Conservation (phyloP, 1,284 basidiomycete genomes). For the Fistulinella staudtii region DNA sequence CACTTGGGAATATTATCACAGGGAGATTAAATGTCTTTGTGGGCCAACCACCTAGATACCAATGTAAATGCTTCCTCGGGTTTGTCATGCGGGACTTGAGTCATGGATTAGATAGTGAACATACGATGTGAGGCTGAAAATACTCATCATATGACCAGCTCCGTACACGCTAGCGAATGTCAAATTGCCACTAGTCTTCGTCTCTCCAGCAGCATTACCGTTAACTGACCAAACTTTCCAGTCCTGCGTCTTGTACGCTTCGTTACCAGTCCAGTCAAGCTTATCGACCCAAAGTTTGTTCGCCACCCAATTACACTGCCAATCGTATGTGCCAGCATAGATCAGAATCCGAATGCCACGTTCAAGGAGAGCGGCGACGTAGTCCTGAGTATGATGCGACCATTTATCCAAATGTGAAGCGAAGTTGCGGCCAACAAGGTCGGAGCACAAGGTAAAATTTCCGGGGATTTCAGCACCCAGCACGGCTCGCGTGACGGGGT, state of each 20-base stretch:
- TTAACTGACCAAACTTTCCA: constrained; percentile 59
- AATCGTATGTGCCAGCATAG: constrained; percentile 77
- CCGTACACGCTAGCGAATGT: constrained; percentile 63
- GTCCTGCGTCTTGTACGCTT: constrained; percentile 45
- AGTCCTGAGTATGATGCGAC: constrained; percentile 54
- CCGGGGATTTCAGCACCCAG: constrained; percentile 56
- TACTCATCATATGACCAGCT: constrained; percentile 72
- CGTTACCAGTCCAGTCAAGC: constrained; percentile 65
- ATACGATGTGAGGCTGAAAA: constrained; percentile 11
- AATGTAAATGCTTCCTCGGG: constrained; percentile 55
- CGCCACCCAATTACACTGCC: constrained; percentile 76
- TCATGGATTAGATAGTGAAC: constrained; percentile 11
- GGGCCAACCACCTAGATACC: constrained; percentile 57
- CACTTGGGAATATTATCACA: background rate
- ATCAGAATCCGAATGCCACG: constrained; percentile 69
- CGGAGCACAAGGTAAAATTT: constrained; percentile 58
- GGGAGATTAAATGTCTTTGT: constrained; percentile 35
- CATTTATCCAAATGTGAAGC: constrained; percentile 56
- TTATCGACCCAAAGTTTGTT: constrained; percentile 73
- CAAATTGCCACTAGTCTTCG: constrained; percentile 56
- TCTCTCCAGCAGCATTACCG: constrained; percentile 57
- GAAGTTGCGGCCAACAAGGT: constrained; percentile 47
- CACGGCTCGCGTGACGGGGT: constrained; percentile 47
- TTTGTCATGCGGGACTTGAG: constrained; percentile 64
- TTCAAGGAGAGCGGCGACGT: constrained; percentile 71